These are phyloP conservation scores for Thermothielavioides terrestris DNA, from an alignment of 495 filamentous ascomycete species.

Conservation along the genomic window DNA sequence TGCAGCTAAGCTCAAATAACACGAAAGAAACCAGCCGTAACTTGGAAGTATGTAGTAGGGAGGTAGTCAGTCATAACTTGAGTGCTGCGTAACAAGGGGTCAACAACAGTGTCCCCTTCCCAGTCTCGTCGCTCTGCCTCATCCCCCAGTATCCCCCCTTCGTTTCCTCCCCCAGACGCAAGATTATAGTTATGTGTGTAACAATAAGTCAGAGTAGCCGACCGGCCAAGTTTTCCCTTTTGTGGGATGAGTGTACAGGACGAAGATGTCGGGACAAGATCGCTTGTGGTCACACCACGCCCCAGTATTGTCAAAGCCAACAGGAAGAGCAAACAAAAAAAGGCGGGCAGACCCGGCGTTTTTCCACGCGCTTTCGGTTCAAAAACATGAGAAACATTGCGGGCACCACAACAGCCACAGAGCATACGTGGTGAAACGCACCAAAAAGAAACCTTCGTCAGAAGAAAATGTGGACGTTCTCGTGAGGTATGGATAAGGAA, in stretches of 20 bases:
- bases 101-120: neutral
- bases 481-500: neutral
- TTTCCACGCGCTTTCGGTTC: neutral
- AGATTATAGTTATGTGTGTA: neutral
- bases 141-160: too few species aligned
- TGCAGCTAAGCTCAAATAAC: neutral
- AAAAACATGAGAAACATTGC: constrained; percentile 10
- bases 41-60: neutral
- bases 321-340: neutral
- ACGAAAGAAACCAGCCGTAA: neutral
- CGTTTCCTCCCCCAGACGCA: neutral
- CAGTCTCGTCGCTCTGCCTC: too few species aligned
- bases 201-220: neutral
- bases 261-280: neutral
- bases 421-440: constrained; percentile 5
- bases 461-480: constrained; percentile 16
- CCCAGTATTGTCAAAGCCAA: neutral
- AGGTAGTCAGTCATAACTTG: neutral
- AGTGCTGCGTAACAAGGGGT: neutral
- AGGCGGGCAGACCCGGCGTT: neutral
- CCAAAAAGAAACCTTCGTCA: constrained; percentile 10
- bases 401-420: constrained; percentile 6
- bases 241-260: neutral
- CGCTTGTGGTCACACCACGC: neutral
- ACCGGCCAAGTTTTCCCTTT: neutral